Percentiles rank a stretch among this genome's conserved stretches.
These are phyloP conservation scores for Linum trigynum DNA, from an alignment of 345 rosid species.

Conservation along the genomic window DNA sequence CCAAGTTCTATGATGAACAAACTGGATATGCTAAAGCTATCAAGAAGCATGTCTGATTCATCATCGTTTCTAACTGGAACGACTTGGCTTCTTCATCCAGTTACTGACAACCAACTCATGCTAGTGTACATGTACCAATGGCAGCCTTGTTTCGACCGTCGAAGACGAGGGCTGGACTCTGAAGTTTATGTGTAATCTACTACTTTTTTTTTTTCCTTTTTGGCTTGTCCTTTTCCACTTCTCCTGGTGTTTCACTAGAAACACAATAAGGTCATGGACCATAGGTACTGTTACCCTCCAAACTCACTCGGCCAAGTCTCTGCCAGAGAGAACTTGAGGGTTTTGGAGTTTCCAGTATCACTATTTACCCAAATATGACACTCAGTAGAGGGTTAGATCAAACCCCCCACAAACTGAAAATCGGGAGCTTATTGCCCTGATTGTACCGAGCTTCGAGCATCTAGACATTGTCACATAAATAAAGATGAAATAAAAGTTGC, in stretches of 20 bases:
- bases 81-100: too few relatives aligned
- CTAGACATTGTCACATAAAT: neutral
- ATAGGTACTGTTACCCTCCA: neutral
- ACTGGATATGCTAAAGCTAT: slow-evolving; percentile 21
- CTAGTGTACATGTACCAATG: too few relatives aligned
- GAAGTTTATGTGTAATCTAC: too few relatives aligned
- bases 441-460: too few relatives aligned
- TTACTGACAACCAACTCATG: too few relatives aligned
- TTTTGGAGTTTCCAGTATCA: neutral
- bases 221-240: neutral
- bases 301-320: neutral
- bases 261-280: neutral
- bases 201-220: too few relatives aligned
- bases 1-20: slow-evolving; percentile 22
- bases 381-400: too few relatives aligned
- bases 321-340: neutral
- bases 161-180: too few relatives aligned
- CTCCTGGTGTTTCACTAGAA: neutral
- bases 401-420: too few relatives aligned
- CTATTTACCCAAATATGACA: neutral
- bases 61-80: too few relatives aligned
- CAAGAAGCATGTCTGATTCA: slow-evolving; percentile 5
- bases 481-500: neutral
- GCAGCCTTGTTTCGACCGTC: too few relatives aligned
- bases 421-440: neutral